Evolutionary conservation across 176 grass and related monocot genomes (phyloP).

Genomic region (Secale cereale): DNA sequence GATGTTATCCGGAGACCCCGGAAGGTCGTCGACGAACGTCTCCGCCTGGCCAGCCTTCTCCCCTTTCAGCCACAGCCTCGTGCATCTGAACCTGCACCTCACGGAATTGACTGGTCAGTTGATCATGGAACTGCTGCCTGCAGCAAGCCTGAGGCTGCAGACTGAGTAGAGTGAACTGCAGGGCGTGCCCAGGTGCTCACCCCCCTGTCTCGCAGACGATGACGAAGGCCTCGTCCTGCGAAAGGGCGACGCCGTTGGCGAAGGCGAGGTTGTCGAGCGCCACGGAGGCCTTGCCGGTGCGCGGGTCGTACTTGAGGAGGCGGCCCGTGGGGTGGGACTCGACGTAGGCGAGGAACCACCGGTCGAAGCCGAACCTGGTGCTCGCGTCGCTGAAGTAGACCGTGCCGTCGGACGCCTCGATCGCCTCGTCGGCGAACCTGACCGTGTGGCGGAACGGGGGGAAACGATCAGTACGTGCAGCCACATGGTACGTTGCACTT

Average conservation of each 20-base stretch:
- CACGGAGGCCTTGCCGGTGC: constrained; percentile 32
- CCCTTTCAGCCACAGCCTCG: constrained; percentile 73
- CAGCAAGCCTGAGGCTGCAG: neutral
- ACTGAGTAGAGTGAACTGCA: neutral
- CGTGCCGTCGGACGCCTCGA: constrained; percentile 61
- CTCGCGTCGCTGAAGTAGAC: constrained; percentile 83
- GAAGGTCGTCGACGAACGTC: constrained; percentile 67
- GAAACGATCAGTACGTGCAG: neutral
- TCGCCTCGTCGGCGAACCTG: constrained; percentile 55
- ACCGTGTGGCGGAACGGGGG: neutral
- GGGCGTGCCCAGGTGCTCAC: neutral
- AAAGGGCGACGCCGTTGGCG: constrained; percentile 76
- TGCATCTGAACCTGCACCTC: constrained; percentile 45
- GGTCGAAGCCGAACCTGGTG: constrained; percentile 42
- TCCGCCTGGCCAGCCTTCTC: constrained; percentile 39
- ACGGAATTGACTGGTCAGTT: neutral
- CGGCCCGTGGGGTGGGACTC: constrained; percentile 53
- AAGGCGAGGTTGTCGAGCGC: constrained; percentile 45
- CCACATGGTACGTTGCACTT: neutral
- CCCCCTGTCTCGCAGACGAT: constrained; percentile 55
- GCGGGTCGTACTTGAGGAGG: constrained; percentile 75
- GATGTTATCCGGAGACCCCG: constrained; percentile 69
- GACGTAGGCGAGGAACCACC: constrained; percentile 40
- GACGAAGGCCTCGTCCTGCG: constrained; percentile 50
- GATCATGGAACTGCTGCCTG: neutral